Conservation (phyloP, 495 filamentous ascomycete genomes). For the Opeltia flavorubescens region DNA sequence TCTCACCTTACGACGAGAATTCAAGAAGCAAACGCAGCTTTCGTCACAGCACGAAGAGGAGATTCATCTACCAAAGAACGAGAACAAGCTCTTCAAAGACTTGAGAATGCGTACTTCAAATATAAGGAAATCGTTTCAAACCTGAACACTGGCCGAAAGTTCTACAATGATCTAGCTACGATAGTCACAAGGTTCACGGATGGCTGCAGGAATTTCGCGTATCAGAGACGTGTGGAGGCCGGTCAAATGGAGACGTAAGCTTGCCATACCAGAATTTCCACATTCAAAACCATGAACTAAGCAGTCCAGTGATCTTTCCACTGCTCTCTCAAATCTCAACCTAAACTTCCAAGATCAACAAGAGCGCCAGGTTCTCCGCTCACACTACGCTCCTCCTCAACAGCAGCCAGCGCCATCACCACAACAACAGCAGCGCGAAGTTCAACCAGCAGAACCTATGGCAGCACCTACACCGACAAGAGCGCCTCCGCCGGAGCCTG, state of each 20-base stretch:
- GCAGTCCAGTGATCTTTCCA: slow-evolving; percentile 49
- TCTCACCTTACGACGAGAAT: slow-evolving; percentile 53
- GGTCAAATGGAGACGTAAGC: slow-evolving; percentile 57
- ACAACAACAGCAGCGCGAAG: slow-evolving; percentile 31
- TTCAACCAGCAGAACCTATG: slow-evolving; percentile 24
- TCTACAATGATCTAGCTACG: slow-evolving; percentile 89
- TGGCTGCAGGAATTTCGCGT: slow-evolving; percentile 62
- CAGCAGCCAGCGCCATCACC: slow-evolving; percentile 27
- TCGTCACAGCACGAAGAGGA: slow-evolving; percentile 52
- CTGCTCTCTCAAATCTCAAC: slow-evolving; percentile 46
- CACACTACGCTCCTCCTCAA: slow-evolving; percentile 19
- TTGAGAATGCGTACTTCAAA: slow-evolving; percentile 87
- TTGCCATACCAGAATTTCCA: neutral
- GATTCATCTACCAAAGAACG: slow-evolving; percentile 64
- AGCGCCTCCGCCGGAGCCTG: slow-evolving; percentile 33
- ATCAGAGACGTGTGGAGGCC: slow-evolving; percentile 68
- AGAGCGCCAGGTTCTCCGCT: slow-evolving; percentile 18
- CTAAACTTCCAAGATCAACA: slow-evolving; percentile 29
- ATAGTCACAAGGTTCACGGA: slow-evolving; percentile 70
- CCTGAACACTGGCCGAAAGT: slow-evolving; percentile 77
- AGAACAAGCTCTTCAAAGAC: slow-evolving; percentile 70
- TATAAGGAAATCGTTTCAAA: slow-evolving; percentile 91
- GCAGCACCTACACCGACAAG: slow-evolving; percentile 41
- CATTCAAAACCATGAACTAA: slow-evolving; percentile 8
- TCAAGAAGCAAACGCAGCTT: slow-evolving; percentile 60